Base-by-base conservation (phyloP, 2,329 filamentous ascomycete genomes). In the Neonectria hederae region DNA sequence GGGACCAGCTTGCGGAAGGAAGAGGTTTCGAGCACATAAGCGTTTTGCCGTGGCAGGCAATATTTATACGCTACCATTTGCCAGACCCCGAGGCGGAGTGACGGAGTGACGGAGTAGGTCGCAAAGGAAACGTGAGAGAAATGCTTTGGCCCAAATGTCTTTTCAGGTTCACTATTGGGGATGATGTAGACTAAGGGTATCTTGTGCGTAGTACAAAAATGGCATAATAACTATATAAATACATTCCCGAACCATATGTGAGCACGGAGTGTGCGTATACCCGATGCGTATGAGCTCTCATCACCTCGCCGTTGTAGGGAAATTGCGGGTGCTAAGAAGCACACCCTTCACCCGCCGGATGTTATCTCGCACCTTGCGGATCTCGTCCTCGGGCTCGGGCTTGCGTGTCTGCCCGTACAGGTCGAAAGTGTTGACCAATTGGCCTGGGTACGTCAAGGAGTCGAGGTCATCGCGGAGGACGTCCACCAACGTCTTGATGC, bases 291-390 rank as follows among this genome's bases (percentile, higher is more conserved):
- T 53, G 19, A 9, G 0, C 21, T 45, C 1, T 38, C 6, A 5
- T 22, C 21, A 28, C 67, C 75, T 75, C 35, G 79, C 74, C 42
- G 80, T 80, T 3, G 79, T 72, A n/a, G 89, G 90, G 69, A 95
- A 95, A 72, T 88, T 92, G 72, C 90, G 87, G 5, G 92, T 87
- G 73, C 89, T 93, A 60, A 97, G 78, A 69, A 96, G 81, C 11
- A 93, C 87, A 1, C 92, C 92, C 81, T 97, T 97, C 45, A 96
- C 87, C 61, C 91, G 86, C 68, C 92, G 83, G 55, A 97, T 94
- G 65, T 90, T 92, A 68, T 88, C 88, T 79, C 92, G 92, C 21
- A 92, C 83, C 74, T 87, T 88, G 67, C 88, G 88, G 71, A 93
- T 89, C 78, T 92, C 90, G 77, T 95, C 92, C 65, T 89, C 85